These are phyloP conservation scores for Crotalaria pallida DNA, from an alignment of 306 rosid species.

Conservation along the genomic window DNA sequence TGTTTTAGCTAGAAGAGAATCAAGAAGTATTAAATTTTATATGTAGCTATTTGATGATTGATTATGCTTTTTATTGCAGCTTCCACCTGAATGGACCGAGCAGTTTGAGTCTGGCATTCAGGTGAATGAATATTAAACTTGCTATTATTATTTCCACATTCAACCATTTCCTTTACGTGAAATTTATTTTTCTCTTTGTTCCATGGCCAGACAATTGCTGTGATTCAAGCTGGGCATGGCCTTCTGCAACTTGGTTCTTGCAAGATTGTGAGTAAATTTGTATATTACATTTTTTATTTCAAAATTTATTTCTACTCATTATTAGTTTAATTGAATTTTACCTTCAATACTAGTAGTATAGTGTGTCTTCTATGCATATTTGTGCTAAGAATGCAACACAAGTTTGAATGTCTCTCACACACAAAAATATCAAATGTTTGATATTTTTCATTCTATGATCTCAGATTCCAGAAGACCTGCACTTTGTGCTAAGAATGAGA, in stretches of 20 bases:
- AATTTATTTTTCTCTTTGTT: constrained; percentile 4
- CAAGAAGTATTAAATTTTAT: not conserved
- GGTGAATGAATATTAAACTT: constrained; percentile 43
- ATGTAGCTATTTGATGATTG: constrained; percentile 28
- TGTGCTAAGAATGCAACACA: not conserved
- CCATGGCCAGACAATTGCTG: constrained; percentile 85
- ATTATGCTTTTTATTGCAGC: constrained; percentile 68
- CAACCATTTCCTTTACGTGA: not conserved
- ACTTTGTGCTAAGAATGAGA: constrained; percentile 97
- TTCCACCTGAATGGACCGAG: constrained; percentile 96
- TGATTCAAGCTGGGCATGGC: constrained; percentile 99
- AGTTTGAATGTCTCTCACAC: not conserved
- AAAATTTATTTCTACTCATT: not conserved
- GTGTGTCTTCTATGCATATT: not conserved
- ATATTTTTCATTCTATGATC: constrained; percentile 7
- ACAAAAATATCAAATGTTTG: constrained; percentile 1
- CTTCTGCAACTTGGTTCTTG: constrained; percentile 98
- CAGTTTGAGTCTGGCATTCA: constrained; percentile 99
- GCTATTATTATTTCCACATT: not conserved
- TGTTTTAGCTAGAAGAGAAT: not conserved
- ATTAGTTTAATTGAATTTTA: not conserved
- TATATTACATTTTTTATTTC: not conserved
- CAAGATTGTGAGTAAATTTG: constrained; percentile 74
- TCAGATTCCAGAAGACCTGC: constrained; percentile 96
- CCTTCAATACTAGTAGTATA: not conserved